Evolutionary conservation across 495 filamentous ascomycete genomes (phyloP).

Genomic region (Podospora comata): DNA sequence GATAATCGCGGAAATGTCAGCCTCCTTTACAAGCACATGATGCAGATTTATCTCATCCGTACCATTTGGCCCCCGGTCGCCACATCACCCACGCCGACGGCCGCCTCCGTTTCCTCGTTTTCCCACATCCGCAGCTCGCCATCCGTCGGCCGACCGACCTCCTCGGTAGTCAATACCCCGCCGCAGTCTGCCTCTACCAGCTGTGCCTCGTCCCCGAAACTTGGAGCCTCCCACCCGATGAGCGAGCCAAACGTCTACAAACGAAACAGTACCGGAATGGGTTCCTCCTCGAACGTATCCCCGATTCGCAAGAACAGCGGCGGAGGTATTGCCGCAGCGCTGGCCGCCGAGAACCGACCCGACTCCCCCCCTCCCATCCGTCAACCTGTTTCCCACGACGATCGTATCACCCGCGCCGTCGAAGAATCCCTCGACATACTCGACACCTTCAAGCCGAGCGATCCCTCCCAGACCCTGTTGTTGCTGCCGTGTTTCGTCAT

Average conservation of each 20-base stretch:
- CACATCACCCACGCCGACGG: constrained; percentile 27
- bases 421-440: constrained; percentile 68
- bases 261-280: not conserved
- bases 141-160: constrained; percentile 15
- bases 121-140: constrained; percentile 18
- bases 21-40: constrained; percentile 82
- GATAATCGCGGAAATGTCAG: constrained; percentile 72
- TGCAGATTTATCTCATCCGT: constrained; percentile 86
- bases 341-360: constrained; percentile 17
- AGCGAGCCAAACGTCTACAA: constrained; percentile 23
- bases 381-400: constrained; percentile 47
- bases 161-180: constrained; percentile 36
- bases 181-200: constrained; percentile 42
- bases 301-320: not conserved
- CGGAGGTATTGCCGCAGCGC: not conserved
- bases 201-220: constrained; percentile 39
- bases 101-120: constrained; percentile 29
- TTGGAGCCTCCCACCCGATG: constrained; percentile 4
- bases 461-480: constrained; percentile 69
- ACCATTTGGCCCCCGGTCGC: constrained; percentile 68
- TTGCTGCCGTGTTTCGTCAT: constrained; percentile 83
- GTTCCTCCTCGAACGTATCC: not conserved
- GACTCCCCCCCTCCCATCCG: constrained; percentile 51
- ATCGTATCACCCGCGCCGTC: constrained; percentile 69
- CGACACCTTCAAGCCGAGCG: constrained; percentile 57